Conservation (phyloP, 495 filamentous ascomycete species). For the Sabuloglossum arenarium region DNA sequence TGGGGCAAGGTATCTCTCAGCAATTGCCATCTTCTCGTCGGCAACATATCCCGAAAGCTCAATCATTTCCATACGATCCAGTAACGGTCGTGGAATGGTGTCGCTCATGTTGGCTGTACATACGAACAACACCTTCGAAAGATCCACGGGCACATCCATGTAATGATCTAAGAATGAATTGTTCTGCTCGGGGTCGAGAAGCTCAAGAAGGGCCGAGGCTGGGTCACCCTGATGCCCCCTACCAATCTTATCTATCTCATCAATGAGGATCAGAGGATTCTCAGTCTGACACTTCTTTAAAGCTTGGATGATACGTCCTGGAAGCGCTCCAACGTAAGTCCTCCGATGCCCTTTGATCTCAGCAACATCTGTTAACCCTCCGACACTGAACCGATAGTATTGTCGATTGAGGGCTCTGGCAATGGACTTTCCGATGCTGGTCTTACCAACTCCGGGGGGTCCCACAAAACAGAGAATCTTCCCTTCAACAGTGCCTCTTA, state of each 20-base stretch:
- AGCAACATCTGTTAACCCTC: constrained; percentile 92
- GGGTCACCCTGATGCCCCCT: constrained; percentile 91
- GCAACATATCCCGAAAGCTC: constrained; percentile 91
- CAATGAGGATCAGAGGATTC: constrained; percentile 90
- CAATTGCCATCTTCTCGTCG: constrained; percentile 98
- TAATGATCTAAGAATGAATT: constrained; percentile 96
- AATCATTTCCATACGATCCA: constrained; percentile 98
- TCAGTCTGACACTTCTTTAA: constrained; percentile 98
- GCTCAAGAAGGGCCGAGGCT: constrained; percentile 78
- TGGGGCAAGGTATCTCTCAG: constrained; percentile 77
- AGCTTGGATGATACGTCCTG: constrained; percentile 92
- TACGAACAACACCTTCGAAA: constrained; percentile 96
- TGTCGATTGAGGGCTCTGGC: constrained; percentile 83
- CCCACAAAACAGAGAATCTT: constrained; percentile 98
- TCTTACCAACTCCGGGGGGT: constrained; percentile 93
- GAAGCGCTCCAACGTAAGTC: constrained; percentile 92
- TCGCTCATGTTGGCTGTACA: constrained; percentile 99
- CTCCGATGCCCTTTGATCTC: constrained; percentile 97
- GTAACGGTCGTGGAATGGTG: constrained; percentile 82
- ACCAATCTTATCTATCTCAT: constrained; percentile 96
- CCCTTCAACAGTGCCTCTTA: constrained; percentile 91
- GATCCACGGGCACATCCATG: constrained; percentile 94
- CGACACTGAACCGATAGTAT: constrained; percentile 96
- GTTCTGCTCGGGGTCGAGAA: constrained; percentile 96
- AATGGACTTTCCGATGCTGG: constrained; percentile 95